Percentiles rank a stretch among this genome's conserved stretches.
Evolutionary conservation across 2,329 filamentous ascomycete species (phyloP).

Genomic region (Colletotrichum incanum): DNA sequence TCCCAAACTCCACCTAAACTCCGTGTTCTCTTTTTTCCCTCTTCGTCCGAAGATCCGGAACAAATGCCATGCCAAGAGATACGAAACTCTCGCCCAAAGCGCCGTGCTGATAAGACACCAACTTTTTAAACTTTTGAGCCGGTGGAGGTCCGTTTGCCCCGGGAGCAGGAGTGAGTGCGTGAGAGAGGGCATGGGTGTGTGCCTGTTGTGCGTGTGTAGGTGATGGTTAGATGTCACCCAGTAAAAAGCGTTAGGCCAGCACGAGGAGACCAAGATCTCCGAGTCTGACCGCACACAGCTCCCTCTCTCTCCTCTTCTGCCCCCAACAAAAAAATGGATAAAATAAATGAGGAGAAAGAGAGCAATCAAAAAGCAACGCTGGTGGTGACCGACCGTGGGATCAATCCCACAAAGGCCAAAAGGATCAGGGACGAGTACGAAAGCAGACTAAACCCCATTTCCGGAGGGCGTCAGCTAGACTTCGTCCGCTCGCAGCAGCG

Average conservation of each 20-base stretch:
- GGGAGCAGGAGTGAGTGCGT: neutral
- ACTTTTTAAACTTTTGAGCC: slow-evolving; percentile 33
- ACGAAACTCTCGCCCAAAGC: slow-evolving; percentile 39
- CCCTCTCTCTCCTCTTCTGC: neutral
- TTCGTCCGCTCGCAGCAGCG: slow-evolving; percentile 40
- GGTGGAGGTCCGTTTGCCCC: slow-evolving; percentile 4
- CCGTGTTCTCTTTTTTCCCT: neutral
- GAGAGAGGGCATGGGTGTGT: neutral
- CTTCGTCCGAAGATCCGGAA: slow-evolving; percentile 28
- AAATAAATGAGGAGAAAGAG: neutral
- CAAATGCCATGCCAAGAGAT: slow-evolving; percentile 28
- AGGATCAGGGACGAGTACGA: neutral
- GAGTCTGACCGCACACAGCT: neutral
- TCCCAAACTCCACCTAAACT: neutral
- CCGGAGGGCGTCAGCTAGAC: slow-evolving; percentile 20
- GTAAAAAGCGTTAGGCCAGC: neutral
- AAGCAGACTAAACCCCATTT: slow-evolving; percentile 5
- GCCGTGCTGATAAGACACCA: slow-evolving; percentile 24
- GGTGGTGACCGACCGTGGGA: slow-evolving; percentile 8
- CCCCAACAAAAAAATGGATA: neutral
- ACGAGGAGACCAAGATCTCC: neutral
- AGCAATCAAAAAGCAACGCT: slow-evolving; percentile 11
- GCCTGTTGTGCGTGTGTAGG: neutral
- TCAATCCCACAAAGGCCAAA: neutral
- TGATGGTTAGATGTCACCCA: neutral